Conservation (phyloP, 208 protist genomes). For the Leishmania lainsoni region DNA sequence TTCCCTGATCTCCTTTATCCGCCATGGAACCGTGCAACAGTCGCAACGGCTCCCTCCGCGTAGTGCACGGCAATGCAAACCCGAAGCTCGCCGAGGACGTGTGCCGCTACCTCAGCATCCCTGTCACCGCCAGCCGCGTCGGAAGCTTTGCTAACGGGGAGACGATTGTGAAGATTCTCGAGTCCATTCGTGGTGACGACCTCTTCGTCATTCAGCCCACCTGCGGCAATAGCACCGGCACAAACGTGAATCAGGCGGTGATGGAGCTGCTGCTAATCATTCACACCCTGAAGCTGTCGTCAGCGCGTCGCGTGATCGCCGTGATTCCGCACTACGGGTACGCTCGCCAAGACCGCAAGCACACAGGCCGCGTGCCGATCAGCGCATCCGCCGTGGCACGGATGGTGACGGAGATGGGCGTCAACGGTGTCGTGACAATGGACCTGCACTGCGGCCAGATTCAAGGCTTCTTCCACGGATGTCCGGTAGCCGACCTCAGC, state of each 20-base stretch:
- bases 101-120: slow-evolving; percentile 72
- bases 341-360: slow-evolving; percentile 97
- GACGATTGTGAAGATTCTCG: slow-evolving; percentile 84
- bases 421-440: slow-evolving; percentile 92
- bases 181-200: slow-evolving; percentile 92
- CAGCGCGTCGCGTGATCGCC: slow-evolving; percentile 89
- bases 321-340: slow-evolving; percentile 97
- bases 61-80: slow-evolving; percentile 88
- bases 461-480: slow-evolving; percentile 96
- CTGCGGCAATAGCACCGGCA: slow-evolving; percentile 77
- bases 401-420: slow-evolving; percentile 92
- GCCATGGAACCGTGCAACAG: slow-evolving; percentile 29
- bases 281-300: slow-evolving; percentile 92
- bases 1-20: not conserved
- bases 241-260: slow-evolving; percentile 91
- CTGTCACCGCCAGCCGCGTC: slow-evolving; percentile 69
- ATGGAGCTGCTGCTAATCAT: slow-evolving; percentile 97
- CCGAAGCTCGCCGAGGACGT: slow-evolving; percentile 86
- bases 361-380: slow-evolving; percentile 94
- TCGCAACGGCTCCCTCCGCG: slow-evolving; percentile 75
- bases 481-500: slow-evolving; percentile 93
- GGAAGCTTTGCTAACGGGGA: slow-evolving; percentile 89
- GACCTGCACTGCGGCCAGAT: slow-evolving; percentile 96
- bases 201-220: slow-evolving; percentile 97
- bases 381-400: slow-evolving; percentile 94